Base-by-base conservation (phyloP, 1,284 basidiomycete species). In the Boletus sp. region DNA sequence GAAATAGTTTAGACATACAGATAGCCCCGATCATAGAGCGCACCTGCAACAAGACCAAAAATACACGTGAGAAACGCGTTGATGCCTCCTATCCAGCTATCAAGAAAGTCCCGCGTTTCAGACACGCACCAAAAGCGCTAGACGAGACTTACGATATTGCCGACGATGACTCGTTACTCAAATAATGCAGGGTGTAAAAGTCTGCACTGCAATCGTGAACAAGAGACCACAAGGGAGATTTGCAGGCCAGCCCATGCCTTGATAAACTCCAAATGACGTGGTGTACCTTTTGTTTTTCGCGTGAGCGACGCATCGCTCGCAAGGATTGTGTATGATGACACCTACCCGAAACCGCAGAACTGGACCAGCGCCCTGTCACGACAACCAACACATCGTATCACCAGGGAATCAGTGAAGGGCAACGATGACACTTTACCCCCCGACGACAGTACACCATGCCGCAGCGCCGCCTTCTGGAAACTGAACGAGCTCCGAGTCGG, bases 41-140 rank as follows among this genome's bases (percentile, higher is more conserved):
- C 5, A 2, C 63, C 63, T 22, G 59, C 26, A 30, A 59, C 3
- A 6, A 55, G 27, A 32, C 65, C 34, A 2, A 49, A 4, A 10
- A 10, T 12, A 10, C 45, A 19, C 14, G 26, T 19, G 14, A 55
- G 34, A 44, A 60, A 65, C 0, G 49, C 51, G 48, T 62, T 67
- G 43, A 49, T n/a, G 25, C 66, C 43, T 54, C 62, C 66, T 41
- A 65, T 66, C 62, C 62, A 65, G 20, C 62, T 67, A 25, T 38
- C 63, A n/a, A 44, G 16, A 22, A 37, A 0, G 4, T 29, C 33
- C 45, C 10, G 9, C 30, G 5, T 14, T 5, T 12, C 25, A 16
- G n/a, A 2, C 5, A 22, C 27, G 33, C 6, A 22, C 22, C 6
- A 26, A 20, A 30, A 10, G 3, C 8, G 26, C 3, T 20, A 5